Base-by-base conservation (phyloP, 805 yeast species). In the Saccharomycopsis javanensis region DNA sequence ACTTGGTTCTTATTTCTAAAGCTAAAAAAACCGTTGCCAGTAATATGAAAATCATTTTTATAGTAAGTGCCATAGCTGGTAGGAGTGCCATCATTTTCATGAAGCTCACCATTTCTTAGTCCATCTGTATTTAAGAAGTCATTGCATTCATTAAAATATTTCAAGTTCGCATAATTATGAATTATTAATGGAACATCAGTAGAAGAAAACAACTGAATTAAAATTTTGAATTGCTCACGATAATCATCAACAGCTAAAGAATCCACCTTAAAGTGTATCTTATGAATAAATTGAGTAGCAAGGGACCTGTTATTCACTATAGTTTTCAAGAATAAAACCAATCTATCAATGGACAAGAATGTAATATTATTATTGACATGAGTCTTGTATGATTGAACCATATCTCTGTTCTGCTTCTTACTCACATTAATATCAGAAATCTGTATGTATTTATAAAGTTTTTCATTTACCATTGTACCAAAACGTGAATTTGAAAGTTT, bases 311-410 rank as follows among this genome's bases (percentile, higher is more conserved):
- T 67, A 28, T 68, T 58, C 50, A 66, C 66, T 15, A 68, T 56
- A 1, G 69, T 58, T 7, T 68, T 67, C 20, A 67, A 55, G 10
- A 68, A 62, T 33, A 65, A 65, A 1, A 68, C 66, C 53, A 65
- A 66, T 38, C 63, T 65, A 20, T 58, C 50, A 30, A 65, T 50
- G 30, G 64, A 65, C 10, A 65, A 50, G 23, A 65, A 51, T 0
- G 69, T 66, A 51, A 63, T 64, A 16, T 64, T 61, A 11, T 65
- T 63, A 27, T 28, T 34, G 23, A 64, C 62, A 57, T 62, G 63
- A 37, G 64, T 64, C 25, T 57, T 61, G 15, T 42, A 42, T 20
- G 48, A 42, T 2, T 42, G 48, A 20, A 42, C 23, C 23, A 42
- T 3, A 20, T 23, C 11, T 11, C 18, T 3, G 28, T 61, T 58